phyloP scores from a whole-genome alignment of 768 basidiomycete genomes.

The Dioszegia aurantiaca region DNA sequence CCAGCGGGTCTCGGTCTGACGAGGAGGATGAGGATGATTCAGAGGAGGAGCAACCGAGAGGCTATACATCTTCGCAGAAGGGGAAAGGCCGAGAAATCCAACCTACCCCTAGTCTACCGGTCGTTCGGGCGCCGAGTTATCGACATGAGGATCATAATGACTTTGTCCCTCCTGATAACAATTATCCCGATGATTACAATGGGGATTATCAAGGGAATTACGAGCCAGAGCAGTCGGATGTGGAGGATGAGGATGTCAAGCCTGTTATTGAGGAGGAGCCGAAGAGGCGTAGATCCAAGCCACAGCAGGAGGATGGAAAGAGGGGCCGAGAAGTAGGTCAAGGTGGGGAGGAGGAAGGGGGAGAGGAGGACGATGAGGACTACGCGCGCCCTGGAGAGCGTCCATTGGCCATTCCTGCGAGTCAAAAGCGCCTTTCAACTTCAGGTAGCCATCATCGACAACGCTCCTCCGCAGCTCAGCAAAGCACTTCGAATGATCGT shows the following conservation, averaged over 20 bases:
- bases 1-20: neutral
- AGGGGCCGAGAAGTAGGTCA: neutral
- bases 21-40: neutral
- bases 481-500: neutral
- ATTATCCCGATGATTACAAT: neutral
- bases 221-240: neutral
- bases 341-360: neutral
- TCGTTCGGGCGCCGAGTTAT: neutral
- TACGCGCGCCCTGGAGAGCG: neutral
- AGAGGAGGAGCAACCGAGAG: neutral
- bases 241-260: neutral
- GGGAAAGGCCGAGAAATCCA: constrained; percentile 16
- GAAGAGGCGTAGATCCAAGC: no score
- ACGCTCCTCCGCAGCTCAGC: neutral
- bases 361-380: neutral
- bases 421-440: neutral
- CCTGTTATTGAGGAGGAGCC: no score
- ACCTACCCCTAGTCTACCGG: neutral
- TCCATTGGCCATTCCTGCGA: no score
- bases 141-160: neutral
- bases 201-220: neutral
- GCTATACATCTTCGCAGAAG: neutral
- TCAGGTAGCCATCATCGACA: neutral
- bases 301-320: no score
- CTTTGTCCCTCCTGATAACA: neutral